Base-by-base conservation (phyloP, 2,329 filamentous ascomycete genomes). In the Neonectria sp. region DNA sequence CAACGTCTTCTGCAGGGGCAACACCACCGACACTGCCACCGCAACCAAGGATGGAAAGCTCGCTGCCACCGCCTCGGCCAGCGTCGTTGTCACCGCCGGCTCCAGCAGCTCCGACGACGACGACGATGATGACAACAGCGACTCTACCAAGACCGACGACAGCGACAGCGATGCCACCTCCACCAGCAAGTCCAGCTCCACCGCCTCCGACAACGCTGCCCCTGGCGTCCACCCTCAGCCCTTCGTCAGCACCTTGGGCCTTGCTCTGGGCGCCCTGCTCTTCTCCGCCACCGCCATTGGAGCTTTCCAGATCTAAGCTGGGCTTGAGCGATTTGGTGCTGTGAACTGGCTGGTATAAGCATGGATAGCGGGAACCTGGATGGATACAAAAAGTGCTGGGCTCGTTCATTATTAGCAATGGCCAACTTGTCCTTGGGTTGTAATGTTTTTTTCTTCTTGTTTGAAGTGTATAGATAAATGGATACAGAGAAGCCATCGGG, bases 1-100 rank as follows among this genome's bases (percentile, higher is more conserved):
- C 11, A 71, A 80, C 8, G 80, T 86, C 68, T 88, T 86, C 73
- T 88, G 85, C 78, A 81, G 81, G 49, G 79, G 75, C 15, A 75
- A 73, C 69, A 63, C 71, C 8, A 82, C 77, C 21, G 82, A 80
- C 15, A 83, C 81, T 4, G 82, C 78, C 35, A 76, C 79, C 1
- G 73, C 67, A 8, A 75, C 72, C 2, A 51, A 70, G 2, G 68
- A 77, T 6, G 72, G 67, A 13, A 57, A 35, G 0, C 68, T 79
- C 6, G 75, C 78, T 6, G 75, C 78, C 6, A 77, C 76, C 17
- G 80, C 77, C 6, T 64, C 69, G 40, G 79, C 79, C 8, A 79
- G 72, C 59, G 73, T 81, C 31, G 75, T 82, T 65, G 67, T 69
- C 33, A 68, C 68, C n/a, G 70, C 69, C 12, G 62, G 63, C 29